Evolutionary conservation across 352 stramenopile species (phyloP).

Genomic region (Pythium plurisporium): DNA sequence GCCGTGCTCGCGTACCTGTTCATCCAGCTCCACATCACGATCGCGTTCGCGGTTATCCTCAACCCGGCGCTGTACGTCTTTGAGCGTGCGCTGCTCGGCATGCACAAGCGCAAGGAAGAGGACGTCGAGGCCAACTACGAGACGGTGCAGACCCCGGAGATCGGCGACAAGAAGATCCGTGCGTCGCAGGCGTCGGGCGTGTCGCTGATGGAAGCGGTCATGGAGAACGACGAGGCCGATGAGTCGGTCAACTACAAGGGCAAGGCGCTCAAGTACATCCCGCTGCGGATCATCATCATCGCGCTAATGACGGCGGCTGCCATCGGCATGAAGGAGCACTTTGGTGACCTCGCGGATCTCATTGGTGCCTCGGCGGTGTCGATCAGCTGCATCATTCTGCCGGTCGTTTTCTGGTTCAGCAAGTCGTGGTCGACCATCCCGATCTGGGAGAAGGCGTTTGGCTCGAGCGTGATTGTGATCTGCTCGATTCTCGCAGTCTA

Average conservation of each 20-base stretch:
- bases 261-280: slow-evolving; percentile 41
- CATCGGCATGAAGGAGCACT: slow-evolving; percentile 41
- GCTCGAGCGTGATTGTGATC: neutral
- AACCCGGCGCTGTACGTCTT: slow-evolving; percentile 28
- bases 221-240: slow-evolving; percentile 24
- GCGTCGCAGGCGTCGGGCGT: slow-evolving; percentile 31
- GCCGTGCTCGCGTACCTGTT: slow-evolving; percentile 33
- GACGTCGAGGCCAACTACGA: slow-evolving; percentile 9
- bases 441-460: slow-evolving; percentile 1
- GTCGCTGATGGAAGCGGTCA: slow-evolving; percentile 28
- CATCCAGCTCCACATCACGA: slow-evolving; percentile 46
- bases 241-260: slow-evolving; percentile 41
- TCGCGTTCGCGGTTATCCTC: slow-evolving; percentile 32
- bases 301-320: slow-evolving; percentile 32
- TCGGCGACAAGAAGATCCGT: slow-evolving; percentile 1
- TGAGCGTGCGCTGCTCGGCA: slow-evolving; percentile 27
- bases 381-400: slow-evolving; percentile 58
- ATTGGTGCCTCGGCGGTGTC: slow-evolving; percentile 53
- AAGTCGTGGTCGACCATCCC: slow-evolving; percentile 40
- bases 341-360: slow-evolving; percentile 66
- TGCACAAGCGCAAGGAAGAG: slow-evolving; percentile 18
- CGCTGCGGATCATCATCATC: slow-evolving; percentile 54
- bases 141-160: neutral
- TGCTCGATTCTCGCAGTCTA: slow-evolving; percentile 4
- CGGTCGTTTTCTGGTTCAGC: slow-evolving; percentile 71